Evolutionary conservation across 2,329 filamentous ascomycete genomes (phyloP).

Genomic region (Cordyceps militaris): DNA sequence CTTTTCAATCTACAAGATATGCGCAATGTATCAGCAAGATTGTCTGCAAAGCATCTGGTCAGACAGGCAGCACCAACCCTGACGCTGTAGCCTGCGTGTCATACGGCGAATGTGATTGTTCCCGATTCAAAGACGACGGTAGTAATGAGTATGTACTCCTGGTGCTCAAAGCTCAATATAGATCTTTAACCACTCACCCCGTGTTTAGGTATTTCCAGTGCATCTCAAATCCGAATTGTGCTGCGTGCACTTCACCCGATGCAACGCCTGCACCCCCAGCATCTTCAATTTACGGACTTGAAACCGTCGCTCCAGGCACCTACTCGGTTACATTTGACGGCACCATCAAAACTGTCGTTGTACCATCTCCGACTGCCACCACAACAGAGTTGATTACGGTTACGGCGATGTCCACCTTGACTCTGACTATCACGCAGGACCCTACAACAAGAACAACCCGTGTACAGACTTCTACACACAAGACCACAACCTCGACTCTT

Average conservation of each 20-base stretch:
- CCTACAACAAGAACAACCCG: neutral
- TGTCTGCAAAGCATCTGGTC: neutral
- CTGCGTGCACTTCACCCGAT: neutral
- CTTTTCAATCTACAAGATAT: neutral
- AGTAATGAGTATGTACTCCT: slow-evolving; percentile 20
- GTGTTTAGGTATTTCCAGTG: slow-evolving; percentile 9
- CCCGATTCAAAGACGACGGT: slow-evolving; percentile 21
- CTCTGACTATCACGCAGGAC: neutral
- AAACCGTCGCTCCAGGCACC: slow-evolving; percentile 7
- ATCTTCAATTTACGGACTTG: neutral
- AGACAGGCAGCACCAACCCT: neutral
- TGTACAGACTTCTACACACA: neutral
- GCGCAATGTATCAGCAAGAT: slow-evolving; percentile 1
- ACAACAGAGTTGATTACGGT: neutral
- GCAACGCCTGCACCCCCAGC: neutral
- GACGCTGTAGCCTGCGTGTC: slow-evolving; percentile 15
- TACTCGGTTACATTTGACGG: slow-evolving; percentile 2
- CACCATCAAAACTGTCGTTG: slow-evolving; percentile 1
- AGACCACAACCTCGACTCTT: neutral
- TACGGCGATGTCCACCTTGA: neutral
- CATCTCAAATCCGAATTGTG: slow-evolving; percentile 10
- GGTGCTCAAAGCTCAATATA: neutral
- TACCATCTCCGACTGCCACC: neutral
- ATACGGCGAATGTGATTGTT: slow-evolving; percentile 24
- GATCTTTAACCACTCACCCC: neutral